Evolutionary conservation across 768 basidiomycete genomes (phyloP), one percentile per base, ranked within the genome.

Genomic region (Russula brevipes): DNA sequence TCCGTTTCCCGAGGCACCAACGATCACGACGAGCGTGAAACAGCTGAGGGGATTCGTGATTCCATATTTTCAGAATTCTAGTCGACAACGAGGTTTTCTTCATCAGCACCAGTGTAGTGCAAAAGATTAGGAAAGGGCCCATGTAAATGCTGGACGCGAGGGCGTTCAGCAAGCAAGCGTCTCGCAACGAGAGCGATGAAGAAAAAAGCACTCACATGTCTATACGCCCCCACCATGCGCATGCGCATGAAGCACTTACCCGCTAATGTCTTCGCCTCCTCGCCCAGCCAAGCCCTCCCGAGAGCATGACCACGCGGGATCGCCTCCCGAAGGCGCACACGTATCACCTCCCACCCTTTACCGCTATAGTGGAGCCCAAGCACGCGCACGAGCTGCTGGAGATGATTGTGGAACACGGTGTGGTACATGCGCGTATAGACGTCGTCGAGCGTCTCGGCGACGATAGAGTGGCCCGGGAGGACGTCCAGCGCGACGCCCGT

Each of bases 231-330:
- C 41, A 79, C 76, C 76, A 83, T 79, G 59, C 82, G 74, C 82
- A 84, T 84, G 30, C 82, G 77, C 71, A 85, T 73, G 69, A 81
- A 82, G 67, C 82, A 83, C 69, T 84, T 84, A 4, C 81, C 81
- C 12, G 79, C 78, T 41, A 84, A 68, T 6, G 78, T 81, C 66
- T 75, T 80, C 42, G 74, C 75, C 38, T 79, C 79, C 19, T 78
- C 76, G 12, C 78, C 76, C 55, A 83, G 72, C 83, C 82, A 85
- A 14, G 80, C 76, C n/a, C 70, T 69, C 62, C 79, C 76, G 24
- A 85, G 74, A 7, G 75, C 73, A 68, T 83, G 82, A 3, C 76
- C 76, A 49, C 63, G 68, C 7, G 84, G 82, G 52, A 85, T 79
- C 24, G 74, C 70, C 24, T 72, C 73, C 36, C 72, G 72, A 45